Evolutionary conservation across 768 basidiomycete species (phyloP).

Genomic region (Cyathus striatus): DNA sequence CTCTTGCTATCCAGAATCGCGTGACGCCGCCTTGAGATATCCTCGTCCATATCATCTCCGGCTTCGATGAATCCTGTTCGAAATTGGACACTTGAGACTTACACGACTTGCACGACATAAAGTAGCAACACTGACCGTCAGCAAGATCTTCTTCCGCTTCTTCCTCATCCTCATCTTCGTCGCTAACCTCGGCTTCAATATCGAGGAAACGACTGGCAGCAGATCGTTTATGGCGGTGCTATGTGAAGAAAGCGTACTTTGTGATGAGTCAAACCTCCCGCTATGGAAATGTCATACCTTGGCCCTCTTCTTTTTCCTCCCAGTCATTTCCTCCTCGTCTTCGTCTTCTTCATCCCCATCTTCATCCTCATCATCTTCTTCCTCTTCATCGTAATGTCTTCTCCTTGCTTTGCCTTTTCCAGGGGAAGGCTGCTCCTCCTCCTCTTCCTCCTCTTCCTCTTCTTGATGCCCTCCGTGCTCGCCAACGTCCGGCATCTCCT

Average conservation of each 20-base stretch:
- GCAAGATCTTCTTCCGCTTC: constrained; percentile 75
- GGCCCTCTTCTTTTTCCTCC: constrained; percentile 50
- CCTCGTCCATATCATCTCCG: constrained; percentile 62
- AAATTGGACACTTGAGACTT: constrained; percentile 7
- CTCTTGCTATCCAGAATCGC: constrained; percentile 63
- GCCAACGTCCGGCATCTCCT: constrained; percentile 27
- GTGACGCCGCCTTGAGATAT: constrained; percentile 53
- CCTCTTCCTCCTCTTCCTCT: constrained; percentile 35
- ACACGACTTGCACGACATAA: constrained; percentile 4
- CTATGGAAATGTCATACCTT: constrained; percentile 39
- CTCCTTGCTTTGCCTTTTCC: constrained; percentile 21
- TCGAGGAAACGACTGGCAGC: constrained; percentile 84
- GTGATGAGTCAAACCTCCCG: constrained; percentile 1
- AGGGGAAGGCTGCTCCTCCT: constrained; percentile 23
- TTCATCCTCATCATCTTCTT: constrained; percentile 39
- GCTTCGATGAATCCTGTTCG: constrained; percentile 74
- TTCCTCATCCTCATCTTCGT: constrained; percentile 94
- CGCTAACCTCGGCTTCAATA: constrained; percentile 93
- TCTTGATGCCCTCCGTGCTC: constrained; percentile 42
- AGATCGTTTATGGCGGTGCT: constrained; percentile 65
- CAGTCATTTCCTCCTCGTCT: constrained; percentile 47
- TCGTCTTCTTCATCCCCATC: constrained; percentile 55
- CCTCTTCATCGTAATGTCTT: constrained; percentile 31
- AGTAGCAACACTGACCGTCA: neutral
- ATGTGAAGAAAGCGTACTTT: too few relatives aligned